Base-by-base conservation (phyloP, 192 early-diverging fungal species). In the Rhizophagus sp. region DNA sequence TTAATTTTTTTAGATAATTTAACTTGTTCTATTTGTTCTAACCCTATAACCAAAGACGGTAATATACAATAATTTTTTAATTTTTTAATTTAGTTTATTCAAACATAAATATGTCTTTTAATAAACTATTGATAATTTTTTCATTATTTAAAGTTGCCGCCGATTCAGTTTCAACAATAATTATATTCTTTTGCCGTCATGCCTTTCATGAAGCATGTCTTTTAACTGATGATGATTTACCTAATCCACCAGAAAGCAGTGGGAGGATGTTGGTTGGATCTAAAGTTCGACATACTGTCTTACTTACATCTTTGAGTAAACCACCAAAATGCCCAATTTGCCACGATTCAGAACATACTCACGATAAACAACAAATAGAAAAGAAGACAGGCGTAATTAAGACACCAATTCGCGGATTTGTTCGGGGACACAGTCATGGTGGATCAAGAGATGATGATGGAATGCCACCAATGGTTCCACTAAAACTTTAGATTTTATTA, bases 151-250 rank as follows among this genome's bases (percentile, higher is more conserved):
- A 79, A 61, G 67, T 24, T 27, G 65, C 61, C 39, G 8, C 61
- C 13, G 82, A 65, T 36, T 24, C 44, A n/a, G 22, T 25, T 79
- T 27, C 65, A n/a, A 89, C 84, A 73, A 88, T 86, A 73, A 85
- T 98, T 49, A 86, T 96, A 19, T 99, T 97, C 79, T 98, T 97
- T 84, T 99, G 98, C 75, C 88, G 92, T 75, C 97, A 99, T 81
- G 87, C 89, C 2, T 97, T 90, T 81, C 98, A 99, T 77, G 93
- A 95, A 79, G 73, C 83, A 15, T 99, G 98, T 74, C 82, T 98
- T n/a, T 81, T 95, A 52, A 85, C 86, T 19, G 84, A 89, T 4
- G 89, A 89, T 4, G 75, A 27, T 33, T 85, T 91, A 3, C 79
- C 80, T 19, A 79, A 76, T 24, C 13, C 72, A 13, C 78, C 81